phyloP scores from a whole-genome alignment of 306 rosid species.

The Lathyrus tuberosus region DNA sequence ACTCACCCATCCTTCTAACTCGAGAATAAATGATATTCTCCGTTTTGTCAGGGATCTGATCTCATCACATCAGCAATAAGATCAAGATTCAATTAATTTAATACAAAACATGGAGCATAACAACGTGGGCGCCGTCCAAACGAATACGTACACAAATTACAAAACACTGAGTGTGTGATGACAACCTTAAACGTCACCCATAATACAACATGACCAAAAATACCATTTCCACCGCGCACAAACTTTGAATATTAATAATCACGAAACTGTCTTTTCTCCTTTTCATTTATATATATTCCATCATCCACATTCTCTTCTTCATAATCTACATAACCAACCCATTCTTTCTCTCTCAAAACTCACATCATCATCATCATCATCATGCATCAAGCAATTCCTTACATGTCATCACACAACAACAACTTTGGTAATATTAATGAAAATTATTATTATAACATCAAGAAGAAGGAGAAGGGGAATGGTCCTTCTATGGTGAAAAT shows the following conservation, averaged over 20 bases:
- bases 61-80: background rate
- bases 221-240: constrained; percentile 40
- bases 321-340: constrained; percentile 16
- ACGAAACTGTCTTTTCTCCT: constrained; percentile 19
- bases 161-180: constrained; percentile 34
- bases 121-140: constrained; percentile 44
- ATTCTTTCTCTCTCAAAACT: background rate
- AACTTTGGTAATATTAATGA: background rate
- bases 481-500: constrained; percentile 3
- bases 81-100: background rate
- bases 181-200: constrained; percentile 44
- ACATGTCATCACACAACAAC: constrained; percentile 49
- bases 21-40: background rate
- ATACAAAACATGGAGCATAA: background rate
- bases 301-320: constrained; percentile 11
- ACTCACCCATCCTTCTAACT: background rate
- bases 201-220: constrained; percentile 34
- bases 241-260: background rate
- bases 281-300: constrained; percentile 15
- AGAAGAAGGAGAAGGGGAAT: background rate
- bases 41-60: constrained; percentile 1
- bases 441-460: background rate
- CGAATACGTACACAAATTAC: constrained; percentile 2
- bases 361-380: background rate
- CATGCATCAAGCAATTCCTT: constrained; percentile 84